phyloP scores from a whole-genome alignment of 805 yeast species.

The Nakazawaea peltata region DNA sequence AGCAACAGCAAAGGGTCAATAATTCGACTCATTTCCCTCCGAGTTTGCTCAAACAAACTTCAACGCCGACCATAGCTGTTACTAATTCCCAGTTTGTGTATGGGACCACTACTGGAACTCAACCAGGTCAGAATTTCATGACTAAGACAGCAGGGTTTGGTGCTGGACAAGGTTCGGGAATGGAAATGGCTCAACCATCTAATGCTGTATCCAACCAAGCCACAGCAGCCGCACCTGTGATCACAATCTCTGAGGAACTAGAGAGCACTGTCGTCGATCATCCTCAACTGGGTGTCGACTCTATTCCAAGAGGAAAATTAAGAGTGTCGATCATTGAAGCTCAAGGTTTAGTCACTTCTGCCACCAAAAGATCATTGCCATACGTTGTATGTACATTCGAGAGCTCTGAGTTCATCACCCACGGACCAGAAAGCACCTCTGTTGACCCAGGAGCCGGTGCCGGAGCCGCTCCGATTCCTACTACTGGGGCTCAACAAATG shows the following conservation, averaged over 20 bases:
- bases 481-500: slow-evolving; percentile 9
- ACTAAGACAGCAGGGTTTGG: slow-evolving; percentile 12
- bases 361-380: slow-evolving; percentile 54
- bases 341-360: slow-evolving; percentile 48
- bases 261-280: slow-evolving; percentile 2
- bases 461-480: slow-evolving; percentile 14
- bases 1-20: too few species aligned
- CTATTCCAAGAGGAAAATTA: slow-evolving; percentile 71
- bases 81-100: slow-evolving; percentile 54
- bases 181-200: not conserved
- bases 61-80: slow-evolving; percentile 65
- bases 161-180: slow-evolving; percentile 3
- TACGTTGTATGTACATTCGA: slow-evolving; percentile 90
- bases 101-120: slow-evolving; percentile 50
- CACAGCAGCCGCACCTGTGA: not conserved
- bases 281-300: slow-evolving; percentile 15
- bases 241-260: too few species aligned
- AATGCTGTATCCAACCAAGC: not conserved
- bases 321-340: slow-evolving; percentile 80
- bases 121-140: slow-evolving; percentile 14
- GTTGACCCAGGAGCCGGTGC: slow-evolving; percentile 14
- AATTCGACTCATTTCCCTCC: slow-evolving; percentile 21
- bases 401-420: slow-evolving; percentile 82
- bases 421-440: slow-evolving; percentile 66
- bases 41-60: slow-evolving; percentile 34